Percentiles rank a stretch among this genome's conserved stretches.
Evolutionary conservation across 768 basidiomycete genomes (phyloP).

Genomic region (Tremella fuciformis): DNA sequence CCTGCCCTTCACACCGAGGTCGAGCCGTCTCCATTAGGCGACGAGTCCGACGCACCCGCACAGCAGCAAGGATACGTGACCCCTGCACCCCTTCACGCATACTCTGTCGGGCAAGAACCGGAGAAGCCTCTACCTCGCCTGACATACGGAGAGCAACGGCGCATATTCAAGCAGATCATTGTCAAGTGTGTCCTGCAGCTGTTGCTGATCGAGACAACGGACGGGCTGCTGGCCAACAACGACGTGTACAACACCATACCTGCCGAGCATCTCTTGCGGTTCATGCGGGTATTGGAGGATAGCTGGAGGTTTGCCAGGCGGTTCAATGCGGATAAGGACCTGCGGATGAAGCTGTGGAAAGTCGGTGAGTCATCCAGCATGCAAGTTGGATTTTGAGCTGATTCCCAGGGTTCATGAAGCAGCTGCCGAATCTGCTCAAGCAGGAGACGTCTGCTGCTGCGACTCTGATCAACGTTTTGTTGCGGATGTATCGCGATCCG

Average conservation of each 20-base stretch:
- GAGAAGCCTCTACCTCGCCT: constrained; percentile 43
- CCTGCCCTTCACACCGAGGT: constrained; percentile 83
- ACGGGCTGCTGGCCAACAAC: constrained; percentile 87
- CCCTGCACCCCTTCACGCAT: constrained; percentile 72
- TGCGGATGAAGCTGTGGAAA: constrained; percentile 97
- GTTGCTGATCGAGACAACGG: constrained; percentile 92
- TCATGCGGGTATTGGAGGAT: constrained; percentile 95
- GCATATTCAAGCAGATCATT: constrained; percentile 96
- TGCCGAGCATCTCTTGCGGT: constrained; percentile 81
- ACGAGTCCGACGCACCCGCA: constrained; percentile 31
- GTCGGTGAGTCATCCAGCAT: constrained; percentile 67
- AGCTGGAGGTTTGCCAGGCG: constrained; percentile 95
- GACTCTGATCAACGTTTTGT: constrained; percentile 83
- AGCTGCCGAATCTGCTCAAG: constrained; percentile 92
- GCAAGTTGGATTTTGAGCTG: background rate
- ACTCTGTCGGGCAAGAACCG: constrained; percentile 55
- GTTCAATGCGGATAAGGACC: constrained; percentile 98
- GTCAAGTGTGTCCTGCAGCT: constrained; percentile 98
- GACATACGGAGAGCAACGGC: constrained; percentile 63
- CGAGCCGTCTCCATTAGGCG: constrained; percentile 36
- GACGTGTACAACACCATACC: constrained; percentile 91
- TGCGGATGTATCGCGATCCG: constrained; percentile 90
- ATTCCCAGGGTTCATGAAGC: constrained; percentile 94
- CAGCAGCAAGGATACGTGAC: constrained; percentile 49
- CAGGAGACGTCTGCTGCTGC: constrained; percentile 97